These are phyloP conservation scores for Cercospora berteroae DNA, from an alignment of 2,329 filamentous ascomycete genomes.

Conservation along the genomic window DNA sequence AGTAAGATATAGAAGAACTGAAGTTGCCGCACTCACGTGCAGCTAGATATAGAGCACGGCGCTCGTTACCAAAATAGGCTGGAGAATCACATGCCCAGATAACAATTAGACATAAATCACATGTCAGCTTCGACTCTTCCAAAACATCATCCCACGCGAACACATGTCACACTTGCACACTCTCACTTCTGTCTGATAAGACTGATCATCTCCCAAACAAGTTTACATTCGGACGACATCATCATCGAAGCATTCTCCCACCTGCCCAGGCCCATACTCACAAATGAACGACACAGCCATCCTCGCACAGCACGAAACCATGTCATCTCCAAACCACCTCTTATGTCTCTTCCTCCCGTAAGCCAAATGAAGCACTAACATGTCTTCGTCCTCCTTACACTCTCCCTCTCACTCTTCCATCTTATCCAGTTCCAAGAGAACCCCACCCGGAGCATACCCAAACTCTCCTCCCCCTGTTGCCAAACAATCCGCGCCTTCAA, in stretches of 20 bases:
- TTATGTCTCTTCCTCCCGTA: slow-evolving; percentile 1
- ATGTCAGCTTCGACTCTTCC: slow-evolving; percentile 1
- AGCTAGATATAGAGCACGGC: not conserved
- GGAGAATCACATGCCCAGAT: not conserved
- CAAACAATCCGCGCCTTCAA: not conserved
- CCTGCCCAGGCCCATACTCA: not conserved
- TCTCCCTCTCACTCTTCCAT: not conserved
- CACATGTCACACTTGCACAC: not conserved
- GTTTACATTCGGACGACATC: not conserved
- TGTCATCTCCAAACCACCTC: not conserved
- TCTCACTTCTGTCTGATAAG: not conserved
- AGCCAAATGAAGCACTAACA: not conserved
- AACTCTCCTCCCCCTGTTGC: not conserved
- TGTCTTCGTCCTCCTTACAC: not conserved
- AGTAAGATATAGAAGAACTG: not conserved
- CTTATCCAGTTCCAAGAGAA: not conserved
- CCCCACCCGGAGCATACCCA: not conserved
- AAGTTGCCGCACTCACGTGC: not conserved
- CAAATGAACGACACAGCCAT: not conserved
- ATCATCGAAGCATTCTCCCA: not conserved
- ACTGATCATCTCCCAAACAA: slow-evolving; percentile 5
- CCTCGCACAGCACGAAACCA: not conserved
- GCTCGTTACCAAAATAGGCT: not conserved
- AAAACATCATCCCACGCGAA: slow-evolving; percentile 1
- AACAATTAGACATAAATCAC: not conserved